A percentile compares a stretch with the other conserved stretches of the same genome.
Conservation (phyloP, 441 rosid genomes). For the Jatropha podagrica region DNA sequence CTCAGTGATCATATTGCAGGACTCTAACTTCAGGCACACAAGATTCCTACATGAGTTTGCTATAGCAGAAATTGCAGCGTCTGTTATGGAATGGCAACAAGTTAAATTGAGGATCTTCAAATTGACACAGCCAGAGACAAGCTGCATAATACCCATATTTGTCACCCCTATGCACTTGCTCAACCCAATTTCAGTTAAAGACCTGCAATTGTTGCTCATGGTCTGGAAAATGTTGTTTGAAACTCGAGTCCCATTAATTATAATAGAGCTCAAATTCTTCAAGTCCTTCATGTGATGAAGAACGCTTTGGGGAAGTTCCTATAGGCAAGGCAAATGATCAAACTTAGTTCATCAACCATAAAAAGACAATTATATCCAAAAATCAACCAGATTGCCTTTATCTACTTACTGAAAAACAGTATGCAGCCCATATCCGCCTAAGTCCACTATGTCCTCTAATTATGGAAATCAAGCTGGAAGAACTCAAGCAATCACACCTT, state of each 20-base stretch:
- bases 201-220: slow-evolving; percentile 53
- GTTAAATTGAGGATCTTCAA: slow-evolving; percentile 59
- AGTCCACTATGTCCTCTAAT: slow-evolving; percentile 61
- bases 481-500: slow-evolving; percentile 68
- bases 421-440: slow-evolving; percentile 55
- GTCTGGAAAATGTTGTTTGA: slow-evolving; percentile 47
- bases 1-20: slow-evolving; percentile 79
- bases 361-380: not conserved
- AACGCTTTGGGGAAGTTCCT: slow-evolving; percentile 58
- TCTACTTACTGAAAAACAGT: slow-evolving; percentile 64
- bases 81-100: slow-evolving; percentile 70
- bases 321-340: slow-evolving; percentile 18
- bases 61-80: slow-evolving; percentile 67
- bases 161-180: slow-evolving; percentile 77
- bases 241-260: slow-evolving; percentile 64
- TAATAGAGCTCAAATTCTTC: slow-evolving; percentile 54
- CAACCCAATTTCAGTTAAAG: slow-evolving; percentile 64
- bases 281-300: slow-evolving; percentile 45
- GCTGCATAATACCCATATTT: slow-evolving; percentile 52
- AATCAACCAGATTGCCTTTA: slow-evolving; percentile 12
- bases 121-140: slow-evolving; percentile 56
- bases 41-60: slow-evolving; percentile 66
- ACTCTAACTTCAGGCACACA: slow-evolving; percentile 68
- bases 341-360: slow-evolving; percentile 5
- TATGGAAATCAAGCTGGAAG: slow-evolving; percentile 50